Base-by-base conservation (phyloP, 1,284 basidiomycete species). In the Apiotrichum laibachii region DNA sequence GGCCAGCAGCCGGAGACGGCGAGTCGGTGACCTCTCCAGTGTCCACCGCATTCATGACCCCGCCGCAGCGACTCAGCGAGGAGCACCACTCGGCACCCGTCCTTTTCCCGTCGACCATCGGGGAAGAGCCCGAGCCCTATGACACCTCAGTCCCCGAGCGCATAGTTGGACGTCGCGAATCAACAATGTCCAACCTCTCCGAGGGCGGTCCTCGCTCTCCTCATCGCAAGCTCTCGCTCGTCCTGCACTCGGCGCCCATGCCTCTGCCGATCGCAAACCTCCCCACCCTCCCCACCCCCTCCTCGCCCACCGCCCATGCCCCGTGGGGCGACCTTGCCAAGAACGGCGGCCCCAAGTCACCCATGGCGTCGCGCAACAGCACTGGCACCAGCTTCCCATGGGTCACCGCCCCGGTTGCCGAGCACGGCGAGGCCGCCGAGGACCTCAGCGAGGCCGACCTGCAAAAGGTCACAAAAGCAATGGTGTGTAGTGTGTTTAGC, bases 241-340 rank as follows among this genome's bases (percentile, higher is more conserved):
- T 77, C n/a, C 70, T 77, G n/a, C 68, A 69, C 15, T 69, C 68
- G 7, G 72, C 77, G 6, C 77, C 77, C 3, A 73, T 77, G 68
- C 77, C 77, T 8, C 73, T 67, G 22, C 77, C 76, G 1, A 79
- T 79, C 56, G 73, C 75, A 47, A 74, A 76, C 53, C 64, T 78
- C 19, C 77, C 77, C 1, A 73, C 73, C 0, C 42, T 79, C 15
- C 31, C 42, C 15, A 16, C 22, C 15, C 42, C 37, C 13, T 26
- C 33, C 0, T 43, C 64, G 0, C 48, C 49, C 18, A 70, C 71
- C 11, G 72, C 73, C 13, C 61, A 12, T 18, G 37, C 49, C 6
- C 22, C 67, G 6, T 76, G 74, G 74, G 72, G 72, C 16, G 37
- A 66, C 2, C 56, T 71, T 19, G 71, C 71, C 13, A 61, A 55